Conservation (phyloP, 1,284 basidiomycete genomes). For the Phylloboletellus chloephorus region DNA sequence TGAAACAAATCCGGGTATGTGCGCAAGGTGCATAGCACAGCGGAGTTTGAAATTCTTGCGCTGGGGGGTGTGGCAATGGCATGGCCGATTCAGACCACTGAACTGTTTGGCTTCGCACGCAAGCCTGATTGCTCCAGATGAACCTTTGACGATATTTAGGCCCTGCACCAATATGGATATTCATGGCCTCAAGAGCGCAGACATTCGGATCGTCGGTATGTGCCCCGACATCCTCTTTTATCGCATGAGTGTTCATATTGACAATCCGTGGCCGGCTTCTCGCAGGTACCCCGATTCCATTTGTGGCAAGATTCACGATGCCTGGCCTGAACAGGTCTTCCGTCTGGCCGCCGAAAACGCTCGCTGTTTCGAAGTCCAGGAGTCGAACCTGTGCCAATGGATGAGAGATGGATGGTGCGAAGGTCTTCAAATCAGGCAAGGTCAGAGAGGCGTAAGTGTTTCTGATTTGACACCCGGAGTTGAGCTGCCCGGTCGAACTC, state of each 20-base stretch:
- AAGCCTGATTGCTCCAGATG: background rate
- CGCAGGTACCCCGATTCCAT: too few species aligned
- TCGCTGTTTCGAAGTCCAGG: too few species aligned
- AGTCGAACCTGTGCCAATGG: slow-evolving; percentile 7
- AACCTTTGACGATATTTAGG: background rate
- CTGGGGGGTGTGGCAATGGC: slow-evolving; percentile 20
- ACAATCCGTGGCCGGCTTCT: background rate
- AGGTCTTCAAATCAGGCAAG: slow-evolving; percentile 14
- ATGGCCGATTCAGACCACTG: slow-evolving; percentile 17
- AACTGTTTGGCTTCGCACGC: slow-evolving; percentile 11
- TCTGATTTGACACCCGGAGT: slow-evolving; percentile 19
- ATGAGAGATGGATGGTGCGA: too few species aligned
- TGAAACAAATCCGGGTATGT: slow-evolving; percentile 30
- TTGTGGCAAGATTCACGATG: background rate
- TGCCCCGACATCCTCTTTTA: background rate
- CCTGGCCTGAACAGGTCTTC: background rate
- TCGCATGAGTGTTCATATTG: background rate
- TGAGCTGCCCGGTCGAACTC: slow-evolving; percentile 28
- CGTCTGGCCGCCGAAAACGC: background rate
- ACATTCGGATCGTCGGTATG: background rate
- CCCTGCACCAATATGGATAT: background rate
- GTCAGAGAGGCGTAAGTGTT: slow-evolving; percentile 23
- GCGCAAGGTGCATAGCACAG: slow-evolving; percentile 17
- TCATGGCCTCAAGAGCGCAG: background rate
- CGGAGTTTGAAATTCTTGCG: slow-evolving; percentile 16